A percentile compares a stretch with the other conserved stretches of the same genome.
These are phyloP conservation scores for Cladosporium sp. DNA, from an alignment of 2,329 filamentous ascomycete genomes.

Conservation along the genomic window DNA sequence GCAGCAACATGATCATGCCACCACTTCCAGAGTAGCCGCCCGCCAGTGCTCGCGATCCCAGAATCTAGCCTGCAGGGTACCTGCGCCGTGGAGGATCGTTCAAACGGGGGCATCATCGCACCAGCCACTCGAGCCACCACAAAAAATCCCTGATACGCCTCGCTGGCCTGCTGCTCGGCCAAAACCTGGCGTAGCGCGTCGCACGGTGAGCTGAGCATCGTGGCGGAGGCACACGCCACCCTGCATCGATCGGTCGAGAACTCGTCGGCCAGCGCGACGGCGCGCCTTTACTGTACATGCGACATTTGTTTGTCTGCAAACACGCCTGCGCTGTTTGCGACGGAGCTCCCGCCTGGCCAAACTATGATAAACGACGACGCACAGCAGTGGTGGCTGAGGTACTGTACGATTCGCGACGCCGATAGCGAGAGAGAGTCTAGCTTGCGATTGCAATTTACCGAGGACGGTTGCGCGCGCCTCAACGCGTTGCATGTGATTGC, in stretches of 20 bases:
- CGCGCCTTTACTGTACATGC: not conserved
- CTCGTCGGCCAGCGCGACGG: conserved; percentile 13
- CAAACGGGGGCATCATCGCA: not conserved
- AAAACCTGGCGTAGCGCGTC: conserved; percentile 11
- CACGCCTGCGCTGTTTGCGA: not conserved
- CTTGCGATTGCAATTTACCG: not conserved
- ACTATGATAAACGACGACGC: not conserved
- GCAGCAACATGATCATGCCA: conserved; percentile 4
- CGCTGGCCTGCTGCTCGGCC: not conserved
- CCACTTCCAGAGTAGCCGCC: not conserved
- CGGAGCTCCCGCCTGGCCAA: not conserved
- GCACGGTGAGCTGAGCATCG: conserved; percentile 4
- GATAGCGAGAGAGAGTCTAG: not conserved
- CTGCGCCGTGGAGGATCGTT: conserved; percentile 9
- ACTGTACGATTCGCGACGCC: not conserved
- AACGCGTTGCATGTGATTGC: conserved; percentile 14
- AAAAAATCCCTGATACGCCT: not conserved
- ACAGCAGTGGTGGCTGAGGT: conserved; percentile 11
- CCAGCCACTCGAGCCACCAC: not conserved
- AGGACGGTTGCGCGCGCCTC: conserved; percentile 1
- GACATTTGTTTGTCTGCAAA: conserved; percentile 4
- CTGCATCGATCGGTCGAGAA: conserved; percentile 15
- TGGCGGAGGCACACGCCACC: conserved; percentile 6
- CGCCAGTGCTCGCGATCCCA: conserved; percentile 17
- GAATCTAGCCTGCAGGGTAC: conserved; percentile 3